Evolutionary conservation across 495 filamentous ascomycete species (phyloP), one percentile per base, ranked within the genome.

Genomic region (Podospora comata): DNA sequence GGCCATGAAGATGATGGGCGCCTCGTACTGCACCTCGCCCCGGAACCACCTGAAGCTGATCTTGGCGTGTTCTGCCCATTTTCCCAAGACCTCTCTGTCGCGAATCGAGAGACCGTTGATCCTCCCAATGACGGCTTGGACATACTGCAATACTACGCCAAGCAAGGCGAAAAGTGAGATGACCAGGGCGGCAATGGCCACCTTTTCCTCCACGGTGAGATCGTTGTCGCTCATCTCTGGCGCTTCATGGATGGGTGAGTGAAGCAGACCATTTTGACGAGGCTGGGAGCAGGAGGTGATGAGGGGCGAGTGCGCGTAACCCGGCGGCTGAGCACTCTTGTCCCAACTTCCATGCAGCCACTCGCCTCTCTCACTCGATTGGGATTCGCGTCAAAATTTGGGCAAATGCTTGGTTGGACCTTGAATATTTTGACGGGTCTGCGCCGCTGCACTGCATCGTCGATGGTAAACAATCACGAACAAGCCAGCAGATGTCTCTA

Each of bases 21-120:
- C 75, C 68, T 80, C 78, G 67, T 81, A 83, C 6, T 78, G 71
- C 32, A 82, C 78, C 62, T 83, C 81, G 44, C 79, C 73, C 53
- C 79, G 72, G 27, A 83, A 76, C 68, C 78, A 76, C 19, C 67
- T 34, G 74, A 71, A 75, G 7, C 73, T 70, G 56, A 78, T 66
- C 20, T 68, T 72, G 2, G 79, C 78, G 27, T 74, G 69, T 48
- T 58, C 63, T 1, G 79, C 78, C 80, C 79, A 83, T 16, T 68
- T 66, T 2, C 80, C 79, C 69, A 81, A 77, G 0, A 81, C 79
- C 9, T 68, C 57, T 23, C 64, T 66, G 44, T 73, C 71, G 60
- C 70, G 72, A 54, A 70, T 72, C 7, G 72, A 67, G 13, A 65
- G 62, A 15, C 70, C 70, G 13, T 58, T 62, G 20, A 39, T 60